Evolutionary conservation across 164 flowering plant genomes (phyloP), one percentile per base, ranked within the genome.

Genomic region (Hamamelis virginiana): DNA sequence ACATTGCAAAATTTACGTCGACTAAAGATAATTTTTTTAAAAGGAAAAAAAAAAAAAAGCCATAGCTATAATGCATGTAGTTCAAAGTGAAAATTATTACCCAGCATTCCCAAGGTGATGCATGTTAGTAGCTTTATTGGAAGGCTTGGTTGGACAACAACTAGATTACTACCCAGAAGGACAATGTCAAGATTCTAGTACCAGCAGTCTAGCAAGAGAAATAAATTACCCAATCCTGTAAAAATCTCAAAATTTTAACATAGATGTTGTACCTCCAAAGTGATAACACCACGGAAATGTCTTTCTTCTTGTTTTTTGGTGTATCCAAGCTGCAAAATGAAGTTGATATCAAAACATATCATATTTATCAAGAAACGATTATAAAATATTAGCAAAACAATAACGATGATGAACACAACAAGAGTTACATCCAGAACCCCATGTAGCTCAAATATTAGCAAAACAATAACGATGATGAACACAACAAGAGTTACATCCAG

Each of bases 291-390:
- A 59, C 89, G 98, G 71, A 96, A 96, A 78, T 88, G 90, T 51
- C 84, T 83, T 74, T 96, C 99, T 66, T 96, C 99, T 80, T 90
- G 90, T 68, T 89, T 91, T 80, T 93, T 96, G 56, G 99, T 96
- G 80, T 96, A 96, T 21, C 98, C 98, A 81, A 96, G 97, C 98
- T 96, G 89, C 75, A 77, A 57, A 58, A 33, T 33, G 41, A 33
- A 6, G 41, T 33, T 33, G 41, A 78, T 33, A 33, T 33, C 8
- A 38, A 27, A 48, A 18, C n/a, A 9, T 15, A 33, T 22, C 14
- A 33, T 21, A 19, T 28, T 25, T 15, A 15, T 9, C 9, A 3
- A 33, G 41, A 66, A 15, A 43, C n/a, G 19, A 28, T 1, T 12
- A 33, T 22, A 60, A n/a, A 28, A 25, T 11, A 33, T 38, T 60